These are phyloP conservation scores for Podospora fimiseda DNA, from an alignment of 495 filamentous ascomycete species.

Conservation along the genomic window DNA sequence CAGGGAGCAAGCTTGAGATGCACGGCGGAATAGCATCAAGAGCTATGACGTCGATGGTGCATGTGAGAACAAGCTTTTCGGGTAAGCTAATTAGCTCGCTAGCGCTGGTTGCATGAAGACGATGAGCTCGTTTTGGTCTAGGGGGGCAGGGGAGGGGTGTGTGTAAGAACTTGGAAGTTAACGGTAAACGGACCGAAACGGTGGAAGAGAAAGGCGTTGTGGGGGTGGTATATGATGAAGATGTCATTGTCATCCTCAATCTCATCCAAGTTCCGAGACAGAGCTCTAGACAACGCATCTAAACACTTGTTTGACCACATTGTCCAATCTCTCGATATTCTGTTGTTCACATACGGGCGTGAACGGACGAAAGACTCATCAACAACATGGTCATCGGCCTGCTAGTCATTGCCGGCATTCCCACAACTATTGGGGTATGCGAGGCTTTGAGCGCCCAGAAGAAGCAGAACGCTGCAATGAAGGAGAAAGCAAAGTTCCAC, in stretches of 20 bases:
- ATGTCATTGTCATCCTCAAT: background rate
- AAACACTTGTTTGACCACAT: background rate
- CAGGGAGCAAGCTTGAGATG: too few species aligned
- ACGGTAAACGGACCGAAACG: background rate
- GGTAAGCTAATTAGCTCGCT: conserved; percentile 1
- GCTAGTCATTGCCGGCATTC: conserved; percentile 40
- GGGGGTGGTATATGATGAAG: background rate
- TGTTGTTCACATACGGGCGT: too few species aligned
- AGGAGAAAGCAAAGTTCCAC: conserved; percentile 47
- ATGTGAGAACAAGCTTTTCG: conserved; percentile 17
- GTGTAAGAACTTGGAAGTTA: background rate
- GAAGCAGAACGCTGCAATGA: conserved; percentile 40
- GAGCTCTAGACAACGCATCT: background rate
- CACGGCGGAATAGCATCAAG: background rate
- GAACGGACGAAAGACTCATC: background rate
- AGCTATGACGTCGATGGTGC: conserved; percentile 18
- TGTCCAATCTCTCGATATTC: too few species aligned
- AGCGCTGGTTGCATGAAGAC: conserved; percentile 8
- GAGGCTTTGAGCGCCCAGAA: conserved; percentile 47
- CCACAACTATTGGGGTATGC: conserved; percentile 45
- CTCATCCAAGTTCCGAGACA: background rate
- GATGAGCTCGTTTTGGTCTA: conserved; percentile 14
- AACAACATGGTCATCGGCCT: conserved; percentile 38
- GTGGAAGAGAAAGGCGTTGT: background rate
- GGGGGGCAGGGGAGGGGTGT: background rate